Evolutionary conservation across 2,329 filamentous ascomycete genomes (phyloP).

Genomic region (Fusarium piperis): DNA sequence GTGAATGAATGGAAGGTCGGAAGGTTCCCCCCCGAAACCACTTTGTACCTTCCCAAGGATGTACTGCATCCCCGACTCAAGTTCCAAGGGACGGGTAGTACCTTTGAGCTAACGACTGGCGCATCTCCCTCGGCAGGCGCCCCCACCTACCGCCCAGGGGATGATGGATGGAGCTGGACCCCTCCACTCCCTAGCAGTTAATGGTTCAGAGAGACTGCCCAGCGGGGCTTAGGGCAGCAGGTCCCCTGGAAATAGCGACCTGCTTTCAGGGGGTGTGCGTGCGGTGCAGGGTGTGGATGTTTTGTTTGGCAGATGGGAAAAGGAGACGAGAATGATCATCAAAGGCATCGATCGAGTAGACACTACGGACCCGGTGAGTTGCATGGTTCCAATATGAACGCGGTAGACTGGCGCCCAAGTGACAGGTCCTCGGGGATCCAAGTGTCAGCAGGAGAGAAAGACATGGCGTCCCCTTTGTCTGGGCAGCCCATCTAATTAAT

Average conservation of each 20-base stretch:
- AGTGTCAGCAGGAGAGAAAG: background rate
- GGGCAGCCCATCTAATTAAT: background rate
- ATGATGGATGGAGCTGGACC: background rate
- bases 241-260: constrained; percentile 5
- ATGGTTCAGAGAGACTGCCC: background rate
- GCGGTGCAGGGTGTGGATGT: background rate
- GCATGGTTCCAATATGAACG: background rate
- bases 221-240: constrained; percentile 6
- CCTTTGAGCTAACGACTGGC: constrained; percentile 9
- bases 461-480: background rate
- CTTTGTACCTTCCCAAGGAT: background rate
- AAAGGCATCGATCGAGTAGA: background rate
- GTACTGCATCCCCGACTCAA: background rate
- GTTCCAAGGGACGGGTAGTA: constrained; percentile 11
- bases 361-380: background rate
- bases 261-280: background rate
- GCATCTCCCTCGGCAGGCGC: background rate
- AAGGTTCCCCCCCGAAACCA: background rate
- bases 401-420: background rate
- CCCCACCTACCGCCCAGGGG: background rate
- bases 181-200: background rate
- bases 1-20: background rate
- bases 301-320: background rate
- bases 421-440: background rate
- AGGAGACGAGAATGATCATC: background rate